Evolutionary conservation across 2,329 filamentous ascomycete species (phyloP), one percentile per base, ranked within the genome.

Genomic region (Daldinia sp.): DNA sequence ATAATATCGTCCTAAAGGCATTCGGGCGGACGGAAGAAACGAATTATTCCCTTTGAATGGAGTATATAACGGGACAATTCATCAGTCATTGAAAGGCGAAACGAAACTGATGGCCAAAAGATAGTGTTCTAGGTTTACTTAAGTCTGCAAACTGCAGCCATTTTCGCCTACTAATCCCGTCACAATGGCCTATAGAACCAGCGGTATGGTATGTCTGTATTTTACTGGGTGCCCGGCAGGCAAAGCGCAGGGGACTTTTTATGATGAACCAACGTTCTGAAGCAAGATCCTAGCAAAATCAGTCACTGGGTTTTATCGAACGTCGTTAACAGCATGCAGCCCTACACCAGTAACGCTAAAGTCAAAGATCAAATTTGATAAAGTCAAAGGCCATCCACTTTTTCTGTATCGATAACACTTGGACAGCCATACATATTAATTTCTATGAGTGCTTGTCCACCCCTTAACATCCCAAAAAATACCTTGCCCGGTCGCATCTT

Each of bases 1-100:
- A 76, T 75, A 60, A 63, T 73, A 59, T 44, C 48, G 59, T 63
- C 37, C 41, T 42, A 30, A 57, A 44, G 28, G 55, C 69, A 69
- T 69, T 53, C 63, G 53, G 53, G 39, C 42, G 18, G 15, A 35
- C 30, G 20, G 63, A 44, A 23, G 56, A 51, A 51, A 55, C 12
- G 26, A 37, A 56, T 37, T 20, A 53, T 13, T 28, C 55, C 46
- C 58, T 63, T 65, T 18, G 57, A 23, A 10, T 18, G 26, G 54
- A 41, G 41, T 44, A 48, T 20, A 30, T 37, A 66, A n/a, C n/a
- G 35, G 33, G n/a, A 42, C 60, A 20, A 60, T 50, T 57, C 50
- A 44, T 62, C 54, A 48, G 62, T 50, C 48, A 53, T 66, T 35
- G 41, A 60, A 56, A 60, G n/a, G 39, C 41, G 20, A 62, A 42